Base-by-base conservation (phyloP, 352 stramenopile species). In the Thalassiosira livingstoniorum region DNA sequence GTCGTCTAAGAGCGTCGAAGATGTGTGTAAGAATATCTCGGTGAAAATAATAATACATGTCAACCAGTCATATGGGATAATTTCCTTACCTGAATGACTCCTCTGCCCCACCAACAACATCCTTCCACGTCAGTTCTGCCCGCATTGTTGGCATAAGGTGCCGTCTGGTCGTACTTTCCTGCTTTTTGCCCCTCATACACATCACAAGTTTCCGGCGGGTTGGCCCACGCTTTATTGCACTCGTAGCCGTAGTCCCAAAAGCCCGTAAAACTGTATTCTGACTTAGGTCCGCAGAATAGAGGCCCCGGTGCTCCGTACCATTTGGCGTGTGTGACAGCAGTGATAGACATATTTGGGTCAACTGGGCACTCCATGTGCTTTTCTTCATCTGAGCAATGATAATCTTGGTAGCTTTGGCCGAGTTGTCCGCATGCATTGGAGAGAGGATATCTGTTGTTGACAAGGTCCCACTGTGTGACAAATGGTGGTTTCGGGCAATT, bases 381-480 rank as follows among this genome's bases (percentile, higher is more conserved):
- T 32, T 91, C 86, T n/a, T 70, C 34, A 15, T 27, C 62, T n/a
- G 78, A 43, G 58, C 86, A 91, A 39, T 81, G 65, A 25, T 91
- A 89, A 55, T 87, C 78, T 43, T 89, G 79, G 54, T 89, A 89
- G 13, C 32, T 73, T 53, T 85, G 75, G 7, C 78, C 77, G 3
- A 86, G 66, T 75, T 91, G 85, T 1, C 85, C 85, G 37, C 85
- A 91, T 32, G 85, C 60, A 69, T 89, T 91, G 4, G 66, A 64
- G 23, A 63, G 23, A 27, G n/a, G 25, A 23, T 21, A 53, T 42
- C 34, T 2, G 39, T 29, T 15, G 29, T 63, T 3, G 54, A 51
- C 27, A 7, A 58, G 47, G 27, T 58, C 47, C 47, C 47, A 58
- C 42, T 51, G 42, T 10, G n/a, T n/a, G n/a, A n/a, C n/a, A n/a